These are phyloP conservation scores for Crepidotus variabilis DNA, from an alignment of 768 basidiomycete species.

Conservation along the genomic window DNA sequence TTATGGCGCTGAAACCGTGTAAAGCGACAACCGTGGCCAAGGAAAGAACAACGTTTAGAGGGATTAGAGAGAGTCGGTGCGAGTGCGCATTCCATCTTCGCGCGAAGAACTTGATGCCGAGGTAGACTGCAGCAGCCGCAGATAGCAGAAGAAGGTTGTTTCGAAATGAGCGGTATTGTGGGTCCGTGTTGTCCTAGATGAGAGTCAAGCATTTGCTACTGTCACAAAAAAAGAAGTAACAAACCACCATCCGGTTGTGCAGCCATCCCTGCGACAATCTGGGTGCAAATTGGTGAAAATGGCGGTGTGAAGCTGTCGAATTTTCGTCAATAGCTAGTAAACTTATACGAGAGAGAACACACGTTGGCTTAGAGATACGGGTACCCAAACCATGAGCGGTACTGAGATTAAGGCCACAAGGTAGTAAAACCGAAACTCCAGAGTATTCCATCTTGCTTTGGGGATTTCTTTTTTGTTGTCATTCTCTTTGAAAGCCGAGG, in stretches of 20 bases:
- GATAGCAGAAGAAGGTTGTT: constrained; percentile 68
- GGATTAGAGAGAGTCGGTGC: constrained; percentile 36
- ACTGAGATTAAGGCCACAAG: constrained; percentile 56
- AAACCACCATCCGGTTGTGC: constrained; percentile 71
- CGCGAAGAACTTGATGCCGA: constrained; percentile 53
- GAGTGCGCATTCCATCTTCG: constrained; percentile 23
- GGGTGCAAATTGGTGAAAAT: constrained; percentile 58
- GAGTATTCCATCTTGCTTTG: constrained; percentile 68
- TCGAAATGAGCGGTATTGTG: constrained; percentile 87
- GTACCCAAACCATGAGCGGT: constrained; percentile 74
- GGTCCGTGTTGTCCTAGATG: constrained; percentile 84
- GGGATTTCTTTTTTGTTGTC: constrained; percentile 12
- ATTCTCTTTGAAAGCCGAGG: constrained; percentile 17
- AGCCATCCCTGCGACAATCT: constrained; percentile 78
- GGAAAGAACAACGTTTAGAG: constrained; percentile 61
- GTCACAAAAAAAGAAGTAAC: constrained; percentile 23
- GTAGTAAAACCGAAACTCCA: constrained; percentile 80
- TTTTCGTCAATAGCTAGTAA: constrained; percentile 1
- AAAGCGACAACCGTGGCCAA: constrained; percentile 62
- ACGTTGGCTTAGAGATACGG: constrained; percentile 72
- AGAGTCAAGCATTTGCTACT: constrained; percentile 4
- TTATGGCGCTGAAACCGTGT: constrained; percentile 79
- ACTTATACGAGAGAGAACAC: constrained; percentile 29
- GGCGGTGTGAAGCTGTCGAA: constrained; percentile 62
- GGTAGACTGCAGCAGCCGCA: constrained; percentile 43